These are phyloP conservation scores for Fallopia convolvulus DNA, from an alignment of 148 eudicot genomes.

Conservation along the genomic window DNA sequence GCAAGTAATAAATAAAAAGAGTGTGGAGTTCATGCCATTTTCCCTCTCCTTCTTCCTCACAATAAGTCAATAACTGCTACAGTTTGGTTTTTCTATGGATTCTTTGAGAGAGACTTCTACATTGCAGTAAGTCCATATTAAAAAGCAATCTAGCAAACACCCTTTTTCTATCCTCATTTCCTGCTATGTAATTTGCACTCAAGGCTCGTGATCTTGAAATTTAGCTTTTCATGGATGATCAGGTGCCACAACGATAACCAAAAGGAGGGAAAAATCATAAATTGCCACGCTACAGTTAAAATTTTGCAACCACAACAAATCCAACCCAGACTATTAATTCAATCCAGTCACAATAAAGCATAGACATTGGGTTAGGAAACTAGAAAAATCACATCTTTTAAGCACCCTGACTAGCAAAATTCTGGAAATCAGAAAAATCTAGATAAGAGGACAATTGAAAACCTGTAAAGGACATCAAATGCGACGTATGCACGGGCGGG, in stretches of 20 bases:
- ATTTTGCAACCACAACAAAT: too few species aligned
- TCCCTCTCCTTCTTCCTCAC: conserved; percentile 39
- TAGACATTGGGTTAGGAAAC: too few species aligned
- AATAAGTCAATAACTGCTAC: conserved; percentile 27
- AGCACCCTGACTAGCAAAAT: too few species aligned
- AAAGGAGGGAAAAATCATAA: too few species aligned
- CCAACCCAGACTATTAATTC: too few species aligned
- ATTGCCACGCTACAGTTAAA: too few species aligned
- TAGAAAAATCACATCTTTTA: too few species aligned
- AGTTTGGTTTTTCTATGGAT: conserved; percentile 67
- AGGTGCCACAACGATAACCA: conserved; percentile 23
- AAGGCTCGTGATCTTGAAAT: not conserved
- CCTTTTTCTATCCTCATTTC: not conserved
- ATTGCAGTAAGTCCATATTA: conserved; percentile 42
- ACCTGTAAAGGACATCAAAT: too few species aligned
- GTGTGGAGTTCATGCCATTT: conserved; percentile 63
- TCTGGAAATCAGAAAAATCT: too few species aligned
- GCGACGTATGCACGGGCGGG: too few species aligned
- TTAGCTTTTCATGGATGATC: conserved; percentile 14
- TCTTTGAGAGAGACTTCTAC: conserved; percentile 38
- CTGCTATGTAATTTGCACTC: not conserved
- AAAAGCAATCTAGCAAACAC: not conserved
- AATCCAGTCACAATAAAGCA: too few species aligned
- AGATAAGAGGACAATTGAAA: too few species aligned
- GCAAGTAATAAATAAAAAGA: conserved; percentile 44